Percentiles rank a stretch among this genome's conserved stretches.
These are phyloP conservation scores for Cokeromyces recurvatus DNA, from an alignment of 371 early-diverging fungal genomes.

Conservation along the genomic window DNA sequence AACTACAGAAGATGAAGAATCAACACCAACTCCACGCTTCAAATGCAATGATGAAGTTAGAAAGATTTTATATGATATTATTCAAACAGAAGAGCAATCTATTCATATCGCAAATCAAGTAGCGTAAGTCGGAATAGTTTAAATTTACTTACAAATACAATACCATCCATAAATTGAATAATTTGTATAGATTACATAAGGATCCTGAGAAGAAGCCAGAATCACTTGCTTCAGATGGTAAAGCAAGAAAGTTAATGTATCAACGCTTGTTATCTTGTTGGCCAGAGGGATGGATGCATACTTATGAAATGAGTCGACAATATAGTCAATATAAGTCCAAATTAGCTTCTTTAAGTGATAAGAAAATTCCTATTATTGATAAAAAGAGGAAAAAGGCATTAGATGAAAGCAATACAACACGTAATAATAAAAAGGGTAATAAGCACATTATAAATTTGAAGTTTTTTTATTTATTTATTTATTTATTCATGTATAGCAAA, in stretches of 20 bases:
- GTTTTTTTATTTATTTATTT: too few species aligned
- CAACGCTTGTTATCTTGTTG: conserved; percentile 43
- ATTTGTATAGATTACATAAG: conserved; percentile 7
- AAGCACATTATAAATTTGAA: not conserved
- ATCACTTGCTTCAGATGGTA: conserved; percentile 25
- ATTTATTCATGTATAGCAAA: too few species aligned
- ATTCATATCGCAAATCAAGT: conserved; percentile 28
- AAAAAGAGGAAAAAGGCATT: conserved; percentile 2
- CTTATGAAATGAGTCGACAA: conserved; percentile 52
- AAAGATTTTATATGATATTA: conserved; percentile 33
- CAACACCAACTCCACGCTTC: conserved; percentile 14
- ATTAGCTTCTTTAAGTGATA: not conserved
- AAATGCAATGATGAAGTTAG: conserved; percentile 33
- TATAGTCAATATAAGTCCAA: conserved; percentile 48
- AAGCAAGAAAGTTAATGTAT: conserved; percentile 49
- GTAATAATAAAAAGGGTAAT: not conserved
- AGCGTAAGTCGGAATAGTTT: conserved; percentile 23
- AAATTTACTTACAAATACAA: too few species aligned
- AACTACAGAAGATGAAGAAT: conserved; percentile 2
- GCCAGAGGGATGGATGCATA: conserved; percentile 51
- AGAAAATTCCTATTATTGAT: not conserved
- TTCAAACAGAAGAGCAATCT: conserved; percentile 26
- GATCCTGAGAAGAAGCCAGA: conserved; percentile 6
- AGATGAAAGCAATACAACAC: not conserved
- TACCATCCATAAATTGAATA: not conserved